Conservation (phyloP, 2,329 filamentous ascomycete genomes). For the Aspergillus niger region DNA sequence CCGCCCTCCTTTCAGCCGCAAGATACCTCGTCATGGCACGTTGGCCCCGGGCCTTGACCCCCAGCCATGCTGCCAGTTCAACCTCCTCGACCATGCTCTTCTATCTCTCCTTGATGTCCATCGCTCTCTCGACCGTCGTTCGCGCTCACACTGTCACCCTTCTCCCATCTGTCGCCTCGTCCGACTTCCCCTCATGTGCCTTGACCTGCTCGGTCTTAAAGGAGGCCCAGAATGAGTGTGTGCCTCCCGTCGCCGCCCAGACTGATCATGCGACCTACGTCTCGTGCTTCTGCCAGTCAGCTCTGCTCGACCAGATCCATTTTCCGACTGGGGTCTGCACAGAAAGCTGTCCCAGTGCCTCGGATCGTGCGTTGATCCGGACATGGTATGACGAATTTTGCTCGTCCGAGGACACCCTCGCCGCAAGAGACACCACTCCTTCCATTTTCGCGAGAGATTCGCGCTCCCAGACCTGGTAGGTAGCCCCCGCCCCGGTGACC, state of each 20-base stretch:
- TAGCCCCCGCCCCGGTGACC: background rate
- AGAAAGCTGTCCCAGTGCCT: slow-evolving; percentile 54
- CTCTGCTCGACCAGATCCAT: slow-evolving; percentile 61
- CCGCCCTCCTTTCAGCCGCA: slow-evolving; percentile 9
- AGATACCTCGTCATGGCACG: slow-evolving; percentile 18
- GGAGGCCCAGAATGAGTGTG: slow-evolving; percentile 72
- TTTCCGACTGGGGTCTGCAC: slow-evolving; percentile 64
- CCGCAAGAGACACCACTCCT: slow-evolving; percentile 30
- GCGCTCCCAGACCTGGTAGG: slow-evolving; percentile 5
- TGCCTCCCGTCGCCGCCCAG: slow-evolving; percentile 57
- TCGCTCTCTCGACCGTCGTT: slow-evolving; percentile 23
- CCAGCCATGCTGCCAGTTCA: slow-evolving; percentile 6
- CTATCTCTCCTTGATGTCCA: slow-evolving; percentile 17
- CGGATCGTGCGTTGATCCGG: slow-evolving; percentile 61
- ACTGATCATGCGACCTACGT: slow-evolving; percentile 59
- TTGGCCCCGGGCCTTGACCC: slow-evolving; percentile 15
- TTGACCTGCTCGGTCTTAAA: slow-evolving; percentile 61
- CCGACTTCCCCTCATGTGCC: slow-evolving; percentile 64
- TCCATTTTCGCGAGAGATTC: slow-evolving; percentile 3
- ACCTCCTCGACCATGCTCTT: slow-evolving; percentile 10
- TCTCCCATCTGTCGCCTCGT: slow-evolving; percentile 40
- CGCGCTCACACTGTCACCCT: slow-evolving; percentile 31
- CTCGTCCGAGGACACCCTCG: slow-evolving; percentile 46
- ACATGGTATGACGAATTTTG: slow-evolving; percentile 73
- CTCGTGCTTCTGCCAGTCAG: slow-evolving; percentile 72